Evolutionary conservation across 2,329 filamentous ascomycete genomes (phyloP).

Genomic region (Aspergillus phoenicis): DNA sequence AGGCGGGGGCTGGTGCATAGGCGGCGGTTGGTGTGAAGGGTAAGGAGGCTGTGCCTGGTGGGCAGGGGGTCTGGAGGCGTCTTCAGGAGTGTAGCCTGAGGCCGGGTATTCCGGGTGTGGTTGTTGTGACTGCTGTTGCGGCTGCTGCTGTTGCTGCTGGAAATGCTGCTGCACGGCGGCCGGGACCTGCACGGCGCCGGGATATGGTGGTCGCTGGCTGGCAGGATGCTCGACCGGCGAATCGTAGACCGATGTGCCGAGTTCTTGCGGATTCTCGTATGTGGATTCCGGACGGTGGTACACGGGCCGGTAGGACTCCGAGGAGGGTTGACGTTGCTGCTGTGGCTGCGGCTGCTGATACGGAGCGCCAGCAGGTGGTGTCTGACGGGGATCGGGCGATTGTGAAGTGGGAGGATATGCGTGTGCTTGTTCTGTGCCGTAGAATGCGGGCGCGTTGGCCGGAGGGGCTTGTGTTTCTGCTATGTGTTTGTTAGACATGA

Average conservation of each 20-base stretch:
- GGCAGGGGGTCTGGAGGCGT: slow-evolving; percentile 27
- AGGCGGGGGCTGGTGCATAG: slow-evolving; percentile 39
- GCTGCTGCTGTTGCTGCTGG: slow-evolving; percentile 32
- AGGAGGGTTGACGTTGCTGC: slow-evolving; percentile 56
- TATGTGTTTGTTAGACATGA: slow-evolving; percentile 28
- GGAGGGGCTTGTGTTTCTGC: slow-evolving; percentile 42
- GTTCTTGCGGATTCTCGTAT: slow-evolving; percentile 73
- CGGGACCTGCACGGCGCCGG: slow-evolving; percentile 27
- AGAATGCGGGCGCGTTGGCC: slow-evolving; percentile 61
- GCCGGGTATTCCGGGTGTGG: slow-evolving; percentile 44
- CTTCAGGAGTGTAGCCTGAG: slow-evolving; percentile 43
- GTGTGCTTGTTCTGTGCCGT: slow-evolving; percentile 59
- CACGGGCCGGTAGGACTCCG: slow-evolving; percentile 45
- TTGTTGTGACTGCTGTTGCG: slow-evolving; percentile 29
- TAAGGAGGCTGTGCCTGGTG: slow-evolving; percentile 37
- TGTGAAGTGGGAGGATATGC: slow-evolving; percentile 44
- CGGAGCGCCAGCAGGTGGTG: slow-evolving; percentile 35
- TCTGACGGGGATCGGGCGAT: slow-evolving; percentile 45
- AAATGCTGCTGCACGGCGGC: slow-evolving; percentile 34
- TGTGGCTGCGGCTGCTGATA: slow-evolving; percentile 47
- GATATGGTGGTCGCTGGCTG: slow-evolving; percentile 38
- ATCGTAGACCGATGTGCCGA: slow-evolving; percentile 76
- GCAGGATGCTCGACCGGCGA: slow-evolving; percentile 60
- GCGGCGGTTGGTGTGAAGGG: slow-evolving; percentile 35
- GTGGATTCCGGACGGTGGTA: slow-evolving; percentile 66